phyloP scores from a whole-genome alignment of 805 yeast genomes.

The Myxozyma vanderwaltii region DNA sequence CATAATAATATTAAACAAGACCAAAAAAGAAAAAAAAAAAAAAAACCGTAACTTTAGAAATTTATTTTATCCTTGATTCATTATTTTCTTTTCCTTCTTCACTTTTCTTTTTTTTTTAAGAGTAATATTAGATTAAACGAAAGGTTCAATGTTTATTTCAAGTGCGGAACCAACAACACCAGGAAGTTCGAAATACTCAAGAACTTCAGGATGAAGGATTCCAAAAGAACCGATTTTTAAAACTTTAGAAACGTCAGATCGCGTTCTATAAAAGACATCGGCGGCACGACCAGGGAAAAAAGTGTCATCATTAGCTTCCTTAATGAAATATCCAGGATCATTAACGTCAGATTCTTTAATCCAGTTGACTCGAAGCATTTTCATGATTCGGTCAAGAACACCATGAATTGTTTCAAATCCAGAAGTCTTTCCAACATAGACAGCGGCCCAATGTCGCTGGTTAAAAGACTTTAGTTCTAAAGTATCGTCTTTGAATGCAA shows the following conservation, averaged over 20 bases:
- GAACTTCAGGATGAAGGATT: slow-evolving; percentile 93
- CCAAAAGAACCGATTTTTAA: slow-evolving; percentile 75
- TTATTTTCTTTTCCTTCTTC: no score
- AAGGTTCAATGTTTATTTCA: slow-evolving; percentile 86
- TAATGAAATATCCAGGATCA: slow-evolving; percentile 29
- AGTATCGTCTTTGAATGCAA: slow-evolving; percentile 76
- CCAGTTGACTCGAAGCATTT: slow-evolving; percentile 79
- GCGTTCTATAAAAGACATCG: slow-evolving; percentile 69
- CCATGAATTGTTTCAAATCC: slow-evolving; percentile 97
- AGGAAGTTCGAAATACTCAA: slow-evolving; percentile 83
- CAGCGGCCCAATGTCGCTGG: slow-evolving; percentile 93
- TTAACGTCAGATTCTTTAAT: slow-evolving; percentile 38
- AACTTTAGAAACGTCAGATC: slow-evolving; percentile 43
- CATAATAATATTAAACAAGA: no score
- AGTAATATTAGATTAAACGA: slow-evolving; percentile 52
- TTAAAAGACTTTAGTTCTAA: slow-evolving; percentile 88
- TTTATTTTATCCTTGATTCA: no score
- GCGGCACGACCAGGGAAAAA: slow-evolving; percentile 99
- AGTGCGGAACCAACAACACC: slow-evolving; percentile 82
- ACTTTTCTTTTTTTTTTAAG: no score
- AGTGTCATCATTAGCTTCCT: slow-evolving; percentile 48
- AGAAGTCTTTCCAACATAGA: slow-evolving; percentile 90
- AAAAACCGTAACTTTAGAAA: no score
- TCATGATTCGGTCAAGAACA: slow-evolving; percentile 90
- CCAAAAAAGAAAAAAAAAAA: no score